A percentile compares a stretch with the other conserved stretches of the same genome.
phyloP scores from a whole-genome alignment of 164 flowering plant species.

The Vitis vinifera region DNA sequence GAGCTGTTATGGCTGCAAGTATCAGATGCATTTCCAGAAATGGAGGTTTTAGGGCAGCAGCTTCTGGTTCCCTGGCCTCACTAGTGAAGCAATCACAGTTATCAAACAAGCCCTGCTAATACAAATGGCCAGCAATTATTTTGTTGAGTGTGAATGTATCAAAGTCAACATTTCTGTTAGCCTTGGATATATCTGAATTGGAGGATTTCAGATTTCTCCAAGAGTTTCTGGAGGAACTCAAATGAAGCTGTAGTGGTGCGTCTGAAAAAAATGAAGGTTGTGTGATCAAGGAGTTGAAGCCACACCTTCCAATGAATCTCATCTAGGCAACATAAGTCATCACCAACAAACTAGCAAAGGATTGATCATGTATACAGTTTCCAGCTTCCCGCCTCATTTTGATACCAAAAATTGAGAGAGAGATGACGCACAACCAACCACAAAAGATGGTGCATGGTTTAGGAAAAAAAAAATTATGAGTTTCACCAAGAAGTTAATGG shows the following conservation, averaged over 20 bases:
- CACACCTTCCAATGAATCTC: too few species aligned
- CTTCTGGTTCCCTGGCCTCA: conserved; percentile 57
- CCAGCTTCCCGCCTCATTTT: too few species aligned
- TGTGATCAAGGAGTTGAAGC: too few species aligned
- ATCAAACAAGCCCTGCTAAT: conserved; percentile 70
- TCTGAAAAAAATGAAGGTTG: too few species aligned
- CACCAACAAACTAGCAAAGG: too few species aligned
- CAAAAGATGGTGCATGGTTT: too few species aligned
- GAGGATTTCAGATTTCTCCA: conserved; percentile 33
- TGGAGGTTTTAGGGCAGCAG: conserved; percentile 34
- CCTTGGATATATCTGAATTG: conserved; percentile 77
- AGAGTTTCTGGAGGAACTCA: conserved; percentile 20
- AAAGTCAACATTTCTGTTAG: conserved; percentile 68
- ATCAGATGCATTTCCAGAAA: conserved; percentile 71
- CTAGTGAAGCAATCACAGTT: conserved; percentile 65
- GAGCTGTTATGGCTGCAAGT: conserved; percentile 55
- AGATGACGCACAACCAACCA: too few species aligned
- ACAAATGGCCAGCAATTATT: conserved; percentile 74
- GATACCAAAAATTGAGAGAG: too few species aligned
- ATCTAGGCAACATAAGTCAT: too few species aligned
- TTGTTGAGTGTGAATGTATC: conserved; percentile 52
- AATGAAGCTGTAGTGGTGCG: conserved; percentile 4
- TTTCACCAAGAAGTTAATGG: too few species aligned
- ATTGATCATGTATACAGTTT: too few species aligned
- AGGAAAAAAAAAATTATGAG: too few species aligned